phyloP scores from a whole-genome alignment of 2,329 filamentous ascomycete genomes.

The Trichoderma asperellum region DNA sequence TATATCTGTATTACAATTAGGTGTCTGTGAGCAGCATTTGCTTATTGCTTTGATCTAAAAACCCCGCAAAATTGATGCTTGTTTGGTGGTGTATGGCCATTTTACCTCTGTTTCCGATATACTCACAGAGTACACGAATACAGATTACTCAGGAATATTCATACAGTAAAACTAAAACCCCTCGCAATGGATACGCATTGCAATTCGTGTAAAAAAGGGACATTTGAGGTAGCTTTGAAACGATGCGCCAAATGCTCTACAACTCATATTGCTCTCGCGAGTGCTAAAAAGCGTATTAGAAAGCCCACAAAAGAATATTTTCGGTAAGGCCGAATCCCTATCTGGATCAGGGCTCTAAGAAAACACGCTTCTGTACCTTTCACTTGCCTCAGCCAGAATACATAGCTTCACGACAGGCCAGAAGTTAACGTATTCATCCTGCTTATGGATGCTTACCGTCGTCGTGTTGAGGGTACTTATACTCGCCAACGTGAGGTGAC shows the following conservation, averaged over 20 bases:
- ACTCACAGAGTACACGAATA: not conserved
- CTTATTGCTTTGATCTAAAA: too few relatives aligned
- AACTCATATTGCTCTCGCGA: slow-evolving; percentile 54
- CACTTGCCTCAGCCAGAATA: slow-evolving; percentile 44
- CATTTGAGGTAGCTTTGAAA: slow-evolving; percentile 40
- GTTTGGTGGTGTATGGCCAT: too few relatives aligned
- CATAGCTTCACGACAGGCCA: slow-evolving; percentile 50
- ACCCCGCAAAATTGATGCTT: too few relatives aligned
- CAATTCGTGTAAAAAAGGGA: slow-evolving; percentile 39
- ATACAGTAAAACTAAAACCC: not conserved
- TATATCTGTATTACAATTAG: too few relatives aligned
- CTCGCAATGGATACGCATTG: slow-evolving; percentile 17
- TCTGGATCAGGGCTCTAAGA: not conserved
- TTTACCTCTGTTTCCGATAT: too few relatives aligned
- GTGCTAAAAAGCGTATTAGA: slow-evolving; percentile 58
- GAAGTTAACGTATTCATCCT: slow-evolving; percentile 50
- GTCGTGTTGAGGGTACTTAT: slow-evolving; percentile 49
- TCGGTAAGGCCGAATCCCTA: slow-evolving; percentile 35
- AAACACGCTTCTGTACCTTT: slow-evolving; percentile 42
- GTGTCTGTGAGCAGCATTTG: too few relatives aligned
- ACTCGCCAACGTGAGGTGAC: slow-evolving; percentile 36
- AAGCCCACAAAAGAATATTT: slow-evolving; percentile 53
- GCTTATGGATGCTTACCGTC: slow-evolving; percentile 53
- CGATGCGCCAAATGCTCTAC: slow-evolving; percentile 53
- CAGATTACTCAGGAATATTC: not conserved